Evolutionary conservation across 768 basidiomycete species (phyloP), one percentile per base, ranked within the genome.

Genomic region (Leccinum ochraceum): DNA sequence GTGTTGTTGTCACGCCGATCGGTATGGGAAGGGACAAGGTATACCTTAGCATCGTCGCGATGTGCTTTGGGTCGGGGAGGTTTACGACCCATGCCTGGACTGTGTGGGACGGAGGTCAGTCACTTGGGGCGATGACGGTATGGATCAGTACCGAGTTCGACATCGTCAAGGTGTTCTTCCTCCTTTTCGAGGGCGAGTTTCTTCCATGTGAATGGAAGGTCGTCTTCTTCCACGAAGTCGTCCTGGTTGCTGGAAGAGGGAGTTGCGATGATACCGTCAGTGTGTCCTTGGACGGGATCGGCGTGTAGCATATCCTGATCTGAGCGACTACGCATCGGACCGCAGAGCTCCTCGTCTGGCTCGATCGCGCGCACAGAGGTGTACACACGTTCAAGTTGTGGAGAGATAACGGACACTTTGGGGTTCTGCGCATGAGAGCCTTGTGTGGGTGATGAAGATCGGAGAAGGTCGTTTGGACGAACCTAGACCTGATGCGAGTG

Each of bases 41-140:
- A 54, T 66, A 89, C 90, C 82, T 87, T 9, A 93, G 77, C 76
- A 91, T 80, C 2, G 78, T 69, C 9, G 84, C 81, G 22, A 85
- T 88, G 55, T 83, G 74, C 49, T 79, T 80, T 24, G 80, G 80
- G 63, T 90, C 83, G 4, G 83, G 83, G 17, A 93, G 79, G 67
- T 92, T 88, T 17, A 90, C 86, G 20, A 85, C 87, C 92, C 92
- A 94, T 57, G 86, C 89, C 52, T 82, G 77, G 39, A 85, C 91
- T 92, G 57, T 42, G 42, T 17, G 3, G 22, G 54, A 34, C 32
- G 34, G 8, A 2, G 16, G 39, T 59, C 48, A 56, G 49, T 20
- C 54, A 53, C 34, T 13, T 34, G 34, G 34, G 53, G 48, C 0
- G 30, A 32, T 32, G 30, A 32, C 1, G 28, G 7, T 6, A 28